Evolutionary conservation across 441 rosid genomes (phyloP), one percentile per base, ranked within the genome.

Genomic region (Pelargonium myrrhifolium): DNA sequence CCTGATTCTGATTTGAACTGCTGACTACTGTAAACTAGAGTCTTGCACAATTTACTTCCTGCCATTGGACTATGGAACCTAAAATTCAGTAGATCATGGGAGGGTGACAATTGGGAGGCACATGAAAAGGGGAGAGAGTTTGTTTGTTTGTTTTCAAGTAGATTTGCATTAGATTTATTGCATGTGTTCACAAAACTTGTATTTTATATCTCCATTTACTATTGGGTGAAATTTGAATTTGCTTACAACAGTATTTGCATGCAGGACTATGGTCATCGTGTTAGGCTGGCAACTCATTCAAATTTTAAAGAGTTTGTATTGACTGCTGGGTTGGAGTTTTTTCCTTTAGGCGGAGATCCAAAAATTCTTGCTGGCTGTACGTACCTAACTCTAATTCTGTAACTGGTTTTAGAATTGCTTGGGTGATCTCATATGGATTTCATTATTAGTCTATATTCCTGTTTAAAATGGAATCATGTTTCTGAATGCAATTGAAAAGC

Each of bases 221-320:
- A 1, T 28, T 53, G 11, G 10, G 15, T 31, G 65, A 22, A 66
- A 9, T 68, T 72, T 45, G 6, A 8, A 8, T 74, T 65, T 31
- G 63, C 60, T 72, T 53, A 55, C 66, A 6, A 71, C 47, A 45
- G 68, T 66, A 67, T 75, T 62, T 74, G 21, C 65, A 55, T 83
- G 95, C 89, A 94, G 99, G 97, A 94, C 71, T 88, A 88, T 83
- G 99, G 99, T 39, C 99, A 94, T 82, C 89, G 99, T 53, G 99
- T 94, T 78, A 89, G 99, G 80, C 81, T 94, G 73, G 99, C 99
- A 24, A 94, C 96, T 69, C 99, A 94, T 84, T 85, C 90, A 71
- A 94, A 94, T 84, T 92, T 95, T 78, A 90, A 89, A 76, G 99
- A 95, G 74, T 95, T 95, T 83, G 96, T 95, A 77, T 73, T 95